These are phyloP conservation scores for Fusarium verrucosum DNA, from an alignment of 2,329 filamentous ascomycete species.

Conservation along the genomic window DNA sequence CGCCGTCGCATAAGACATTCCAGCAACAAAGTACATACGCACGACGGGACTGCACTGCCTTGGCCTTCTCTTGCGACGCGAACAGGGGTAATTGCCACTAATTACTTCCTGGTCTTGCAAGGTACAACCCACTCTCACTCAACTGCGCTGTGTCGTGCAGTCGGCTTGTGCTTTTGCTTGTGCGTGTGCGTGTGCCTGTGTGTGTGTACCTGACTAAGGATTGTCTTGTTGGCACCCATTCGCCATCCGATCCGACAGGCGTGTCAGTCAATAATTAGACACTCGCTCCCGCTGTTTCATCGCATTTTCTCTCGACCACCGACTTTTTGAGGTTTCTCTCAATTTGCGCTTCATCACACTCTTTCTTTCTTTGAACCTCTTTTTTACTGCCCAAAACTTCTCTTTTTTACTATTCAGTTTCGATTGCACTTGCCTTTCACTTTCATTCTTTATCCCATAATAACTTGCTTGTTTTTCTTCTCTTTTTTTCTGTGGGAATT, in stretches of 20 bases:
- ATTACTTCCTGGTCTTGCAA: conserved; percentile 29
- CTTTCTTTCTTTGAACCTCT: conserved; percentile 21
- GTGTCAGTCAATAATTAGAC: conserved; percentile 39
- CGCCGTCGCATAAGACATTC: conserved; percentile 41
- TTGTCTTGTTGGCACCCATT: conserved; percentile 14
- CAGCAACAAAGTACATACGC: conserved; percentile 29
- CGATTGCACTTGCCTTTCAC: background rate
- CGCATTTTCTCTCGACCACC: conserved; percentile 17
- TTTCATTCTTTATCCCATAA: conserved; percentile 2
- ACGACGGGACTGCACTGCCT: conserved; percentile 13
- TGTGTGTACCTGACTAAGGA: conserved; percentile 26
- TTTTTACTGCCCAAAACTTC: background rate
- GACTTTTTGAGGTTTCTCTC: conserved; percentile 17
- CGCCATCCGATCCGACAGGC: conserved; percentile 9
- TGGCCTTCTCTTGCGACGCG: conserved; percentile 21
- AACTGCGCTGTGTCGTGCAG: conserved; percentile 35
- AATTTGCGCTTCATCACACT: conserved; percentile 11
- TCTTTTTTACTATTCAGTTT: background rate
- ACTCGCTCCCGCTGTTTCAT: conserved; percentile 32
- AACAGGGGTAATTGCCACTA: conserved; percentile 34
- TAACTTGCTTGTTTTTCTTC: too few species aligned
- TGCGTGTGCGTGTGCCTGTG: conserved; percentile 17
- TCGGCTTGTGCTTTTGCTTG: conserved; percentile 23
- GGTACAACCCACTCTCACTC: conserved; percentile 25
- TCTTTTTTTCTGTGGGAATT: conserved; percentile 27